Evolutionary conservation across 2,329 filamentous ascomycete species (phyloP).

Genomic region (Alternaria brassicicola): DNA sequence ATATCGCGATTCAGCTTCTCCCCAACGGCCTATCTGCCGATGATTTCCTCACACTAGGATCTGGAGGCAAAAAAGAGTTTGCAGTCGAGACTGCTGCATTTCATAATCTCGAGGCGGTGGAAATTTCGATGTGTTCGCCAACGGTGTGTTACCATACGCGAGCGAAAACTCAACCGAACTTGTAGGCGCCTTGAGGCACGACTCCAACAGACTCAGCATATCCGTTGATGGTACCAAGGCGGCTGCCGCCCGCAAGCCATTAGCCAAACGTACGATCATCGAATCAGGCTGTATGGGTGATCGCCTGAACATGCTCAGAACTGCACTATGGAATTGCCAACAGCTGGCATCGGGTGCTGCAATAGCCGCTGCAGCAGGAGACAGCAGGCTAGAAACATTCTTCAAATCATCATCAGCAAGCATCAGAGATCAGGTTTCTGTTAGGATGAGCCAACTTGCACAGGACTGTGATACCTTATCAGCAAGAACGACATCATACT

Average conservation of each 20-base stretch:
- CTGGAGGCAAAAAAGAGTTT: background rate
- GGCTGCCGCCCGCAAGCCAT: slow-evolving; percentile 34
- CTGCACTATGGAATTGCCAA: slow-evolving; percentile 62
- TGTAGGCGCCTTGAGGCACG: slow-evolving; percentile 61
- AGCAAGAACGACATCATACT: background rate
- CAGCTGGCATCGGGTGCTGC: slow-evolving; percentile 61
- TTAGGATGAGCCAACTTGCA: background rate
- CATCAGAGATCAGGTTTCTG: background rate
- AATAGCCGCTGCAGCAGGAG: slow-evolving; percentile 51
- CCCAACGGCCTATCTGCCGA: background rate
- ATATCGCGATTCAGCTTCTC: background rate
- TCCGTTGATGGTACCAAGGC: slow-evolving; percentile 64
- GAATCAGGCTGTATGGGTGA: slow-evolving; percentile 62
- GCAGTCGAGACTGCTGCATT: background rate
- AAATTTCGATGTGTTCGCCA: slow-evolving; percentile 56
- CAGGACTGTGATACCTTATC: background rate
- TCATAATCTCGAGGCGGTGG: background rate
- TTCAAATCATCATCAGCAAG: slow-evolving; percentile 57
- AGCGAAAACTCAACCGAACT: slow-evolving; percentile 60
- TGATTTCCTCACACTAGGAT: background rate
- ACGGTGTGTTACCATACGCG: slow-evolving; percentile 52
- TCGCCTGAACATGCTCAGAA: slow-evolving; percentile 53
- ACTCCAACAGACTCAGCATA: slow-evolving; percentile 64
- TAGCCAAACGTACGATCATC: slow-evolving; percentile 54
- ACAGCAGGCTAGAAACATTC: slow-evolving; percentile 63